Percentiles rank a stretch among this genome's conserved stretches.
Conservation (phyloP, 257 asterid genomes). For the Lithospermum erythrorhizon region DNA sequence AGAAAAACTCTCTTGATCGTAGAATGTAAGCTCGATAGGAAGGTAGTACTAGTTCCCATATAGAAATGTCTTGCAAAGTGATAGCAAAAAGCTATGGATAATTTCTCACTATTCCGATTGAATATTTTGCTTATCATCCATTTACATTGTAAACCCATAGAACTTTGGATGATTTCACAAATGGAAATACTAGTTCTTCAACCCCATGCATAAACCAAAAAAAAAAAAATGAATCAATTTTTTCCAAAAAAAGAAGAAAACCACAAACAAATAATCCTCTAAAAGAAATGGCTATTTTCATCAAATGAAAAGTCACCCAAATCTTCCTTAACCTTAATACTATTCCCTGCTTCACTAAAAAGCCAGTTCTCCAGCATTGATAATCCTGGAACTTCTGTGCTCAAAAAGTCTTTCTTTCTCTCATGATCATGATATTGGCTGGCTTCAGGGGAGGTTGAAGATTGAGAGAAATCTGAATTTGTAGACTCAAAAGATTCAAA, state of each 20-base stretch:
- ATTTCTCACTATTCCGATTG: too few relatives aligned
- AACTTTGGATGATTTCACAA: background rate
- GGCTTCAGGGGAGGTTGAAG: slow-evolving; percentile 29
- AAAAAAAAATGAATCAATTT: background rate
- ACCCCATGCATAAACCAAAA: background rate
- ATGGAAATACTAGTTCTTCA: background rate
- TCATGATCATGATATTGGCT: slow-evolving; percentile 23
- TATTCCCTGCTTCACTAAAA: slow-evolving; percentile 27
- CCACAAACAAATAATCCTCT: slow-evolving; percentile 10
- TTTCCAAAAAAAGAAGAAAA: background rate
- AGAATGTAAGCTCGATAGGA: too few relatives aligned
- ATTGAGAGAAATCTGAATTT: slow-evolving; percentile 37
- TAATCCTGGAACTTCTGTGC: slow-evolving; percentile 24
- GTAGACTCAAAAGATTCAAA: slow-evolving; percentile 40
- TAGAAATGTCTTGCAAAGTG: too few relatives aligned
- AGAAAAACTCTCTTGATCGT: too few relatives aligned
- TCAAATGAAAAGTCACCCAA: slow-evolving; percentile 33
- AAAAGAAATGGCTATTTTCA: slow-evolving; percentile 33
- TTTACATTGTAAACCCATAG: too few relatives aligned
- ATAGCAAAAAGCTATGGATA: too few relatives aligned
- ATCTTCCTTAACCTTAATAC: slow-evolving; percentile 36
- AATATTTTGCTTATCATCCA: too few relatives aligned
- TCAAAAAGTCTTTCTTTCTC: slow-evolving; percentile 21
- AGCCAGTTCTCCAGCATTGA: slow-evolving; percentile 64
- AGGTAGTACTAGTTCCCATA: too few relatives aligned